Evolutionary conservation across 1,139 yeast species (phyloP), one percentile per base, ranked within the genome.

Genomic region (Blastobotrys arbuscula): DNA sequence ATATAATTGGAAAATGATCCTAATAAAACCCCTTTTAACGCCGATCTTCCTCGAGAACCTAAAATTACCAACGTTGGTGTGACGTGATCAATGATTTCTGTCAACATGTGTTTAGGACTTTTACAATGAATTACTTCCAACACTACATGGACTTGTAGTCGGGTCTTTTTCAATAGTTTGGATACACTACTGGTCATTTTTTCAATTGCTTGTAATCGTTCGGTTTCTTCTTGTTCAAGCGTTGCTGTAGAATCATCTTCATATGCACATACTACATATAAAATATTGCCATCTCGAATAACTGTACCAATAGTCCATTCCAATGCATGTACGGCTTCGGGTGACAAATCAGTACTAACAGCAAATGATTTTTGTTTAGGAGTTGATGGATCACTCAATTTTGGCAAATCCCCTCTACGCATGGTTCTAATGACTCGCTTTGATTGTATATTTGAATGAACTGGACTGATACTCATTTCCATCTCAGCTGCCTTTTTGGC

Each of bases 261-360:
- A 54, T 81, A 78, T 21, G 87, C 90, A 63, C 86, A 84, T 16
- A 89, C 79, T 23, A 88, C 78, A 61, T 86, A 87, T 47, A 90
- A 68, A 1, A 89, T 89, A 51, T 89, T 85, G 0, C 94, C 94
- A 60, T 87, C 94, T 24, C 84, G 84, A 47, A 89, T 73, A 1
- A 89, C 85, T 0, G 96, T 81, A 1, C 97, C 97, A 56, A 90
- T 75, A 42, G 90, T 79, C 88, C 96, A 90, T 60, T 88, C 95
- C 40, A 90, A 73, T 0, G 97, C 95, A 65, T 85, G 87, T 34
- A 77, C 75, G 3, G 96, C 84, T 60, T 88, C 97, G 1, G 90
- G 88, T 1, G 92, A 83, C 59, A 86, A 77, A 63, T 87, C 96
- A 70, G 85, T 79, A 61, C 92, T 86, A 31, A 85, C 76, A 49